These are phyloP conservation scores for Antarctomyces pellizariae DNA, from an alignment of 495 filamentous ascomycete species.

Conservation along the genomic window DNA sequence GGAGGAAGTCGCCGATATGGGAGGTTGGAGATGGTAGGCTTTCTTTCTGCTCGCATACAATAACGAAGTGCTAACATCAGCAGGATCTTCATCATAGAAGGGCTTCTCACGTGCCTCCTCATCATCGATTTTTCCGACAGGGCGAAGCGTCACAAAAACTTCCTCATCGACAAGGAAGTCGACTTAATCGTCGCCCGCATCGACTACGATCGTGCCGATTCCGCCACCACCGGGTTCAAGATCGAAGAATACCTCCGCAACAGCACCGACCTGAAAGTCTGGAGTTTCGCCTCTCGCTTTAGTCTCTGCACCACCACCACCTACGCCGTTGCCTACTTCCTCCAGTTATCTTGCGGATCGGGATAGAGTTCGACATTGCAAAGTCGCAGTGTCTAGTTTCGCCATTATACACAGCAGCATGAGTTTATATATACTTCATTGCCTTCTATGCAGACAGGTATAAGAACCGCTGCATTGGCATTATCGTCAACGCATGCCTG, in stretches of 20 bases:
- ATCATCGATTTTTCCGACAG: slow-evolving; percentile 38
- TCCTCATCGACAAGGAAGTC: slow-evolving; percentile 27
- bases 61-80: too few relatives aligned
- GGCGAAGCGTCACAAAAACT: too few relatives aligned
- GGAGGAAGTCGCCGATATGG: slow-evolving; percentile 20
- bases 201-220: slow-evolving; percentile 32
- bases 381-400: slow-evolving; percentile 36
- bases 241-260: slow-evolving; percentile 24
- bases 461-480: slow-evolving; percentile 28
- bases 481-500: slow-evolving; percentile 28
- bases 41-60: too few relatives aligned
- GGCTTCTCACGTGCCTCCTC: slow-evolving; percentile 23
- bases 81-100: slow-evolving; percentile 43
- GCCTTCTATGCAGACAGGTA: slow-evolving; percentile 32
- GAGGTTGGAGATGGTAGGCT: slow-evolving; percentile 44
- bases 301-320: slow-evolving; percentile 34
- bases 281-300: slow-evolving; percentile 28
- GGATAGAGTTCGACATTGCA: slow-evolving; percentile 33
- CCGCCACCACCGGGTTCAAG: slow-evolving; percentile 23
- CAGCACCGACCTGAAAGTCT: slow-evolving; percentile 32
- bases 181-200: slow-evolving; percentile 34
- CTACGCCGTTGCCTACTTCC: slow-evolving; percentile 43
- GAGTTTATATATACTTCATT: slow-evolving; percentile 29
- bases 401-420: slow-evolving; percentile 36
- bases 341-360: slow-evolving; percentile 33